Percentiles rank a stretch among this genome's conserved stretches.
phyloP scores from a whole-genome alignment of 805 yeast species.

The Saturnispora mendoncae region DNA sequence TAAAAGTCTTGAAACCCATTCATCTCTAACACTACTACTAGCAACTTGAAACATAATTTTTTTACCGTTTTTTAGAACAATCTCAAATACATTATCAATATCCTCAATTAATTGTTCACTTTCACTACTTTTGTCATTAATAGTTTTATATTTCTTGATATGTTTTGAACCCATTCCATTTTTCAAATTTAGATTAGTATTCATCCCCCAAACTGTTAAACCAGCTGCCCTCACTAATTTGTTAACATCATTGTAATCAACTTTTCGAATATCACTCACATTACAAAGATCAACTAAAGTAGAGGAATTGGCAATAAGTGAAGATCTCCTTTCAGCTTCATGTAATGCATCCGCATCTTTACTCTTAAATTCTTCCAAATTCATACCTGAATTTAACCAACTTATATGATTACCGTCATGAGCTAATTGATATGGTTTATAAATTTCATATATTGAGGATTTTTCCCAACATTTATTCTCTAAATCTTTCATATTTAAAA shows the following conservation, averaged over 20 bases:
- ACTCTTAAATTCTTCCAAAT: constrained; percentile 33
- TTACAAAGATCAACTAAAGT: constrained; percentile 53
- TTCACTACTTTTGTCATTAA: not conserved
- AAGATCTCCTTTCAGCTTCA: constrained; percentile 56
- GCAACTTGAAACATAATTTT: constrained; percentile 49
- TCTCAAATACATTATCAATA: constrained; percentile 44
- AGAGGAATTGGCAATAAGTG: constrained; percentile 46
- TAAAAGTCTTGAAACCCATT: constrained; percentile 54
- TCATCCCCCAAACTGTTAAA: constrained; percentile 24
- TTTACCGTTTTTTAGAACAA: constrained; percentile 40
- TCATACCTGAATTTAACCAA: constrained; percentile 46
- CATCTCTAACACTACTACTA: constrained; percentile 37
- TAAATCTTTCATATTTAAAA: constrained; percentile 22
- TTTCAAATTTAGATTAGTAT: too few species aligned
- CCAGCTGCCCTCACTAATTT: constrained; percentile 25
- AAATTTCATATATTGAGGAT: constrained; percentile 26
- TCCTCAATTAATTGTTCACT: constrained; percentile 7
- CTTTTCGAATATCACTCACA: constrained; percentile 33
- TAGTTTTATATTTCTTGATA: too few species aligned
- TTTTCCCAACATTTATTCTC: constrained; percentile 13
- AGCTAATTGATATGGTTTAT: constrained; percentile 45
- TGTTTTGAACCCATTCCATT: too few species aligned
- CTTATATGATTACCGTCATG: constrained; percentile 44
- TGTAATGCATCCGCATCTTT: constrained; percentile 52
- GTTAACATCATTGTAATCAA: constrained; percentile 23